phyloP scores from a whole-genome alignment of 345 rosid genomes.

The Citrus unshiu region DNA sequence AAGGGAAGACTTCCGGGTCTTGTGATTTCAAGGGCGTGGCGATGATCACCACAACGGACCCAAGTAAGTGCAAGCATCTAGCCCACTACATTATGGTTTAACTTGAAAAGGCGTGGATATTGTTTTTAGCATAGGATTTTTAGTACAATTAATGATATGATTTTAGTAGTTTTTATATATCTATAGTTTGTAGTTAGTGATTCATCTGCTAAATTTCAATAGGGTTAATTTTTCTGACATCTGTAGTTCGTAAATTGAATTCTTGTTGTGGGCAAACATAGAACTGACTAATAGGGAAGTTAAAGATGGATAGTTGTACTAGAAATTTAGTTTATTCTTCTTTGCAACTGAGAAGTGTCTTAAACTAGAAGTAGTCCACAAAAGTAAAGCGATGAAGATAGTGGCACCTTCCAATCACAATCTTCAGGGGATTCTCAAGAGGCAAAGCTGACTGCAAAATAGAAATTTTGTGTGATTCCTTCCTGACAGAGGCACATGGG shows the following conservation, averaged over 20 bases:
- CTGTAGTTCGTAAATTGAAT: not conserved
- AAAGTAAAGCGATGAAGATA: not conserved
- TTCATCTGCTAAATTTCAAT: not conserved
- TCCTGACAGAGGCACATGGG: slow-evolving; percentile 36
- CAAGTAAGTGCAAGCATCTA: slow-evolving; percentile 58
- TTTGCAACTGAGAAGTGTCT: slow-evolving; percentile 8
- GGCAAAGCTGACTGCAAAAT: slow-evolving; percentile 22
- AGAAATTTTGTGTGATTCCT: slow-evolving; percentile 16
- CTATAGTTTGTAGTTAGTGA: not conserved
- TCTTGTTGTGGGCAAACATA: not conserved
- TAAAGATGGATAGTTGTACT: not conserved
- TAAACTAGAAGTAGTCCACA: slow-evolving; percentile 3
- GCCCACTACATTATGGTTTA: not conserved
- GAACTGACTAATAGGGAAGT: not conserved
- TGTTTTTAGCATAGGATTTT: not conserved
- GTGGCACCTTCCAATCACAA: not conserved
- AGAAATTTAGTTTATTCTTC: not conserved
- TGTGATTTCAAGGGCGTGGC: slow-evolving; percentile 98
- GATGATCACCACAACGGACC: slow-evolving; percentile 90
- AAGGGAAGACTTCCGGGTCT: slow-evolving; percentile 68
- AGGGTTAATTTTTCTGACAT: not conserved
- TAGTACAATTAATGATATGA: not conserved
- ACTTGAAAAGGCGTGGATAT: not conserved
- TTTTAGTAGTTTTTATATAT: not conserved
- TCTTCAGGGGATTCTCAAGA: slow-evolving; percentile 11